These are phyloP conservation scores for Fusarium decemcellulare DNA, from an alignment of 2,329 filamentous ascomycete genomes.

Conservation along the genomic window DNA sequence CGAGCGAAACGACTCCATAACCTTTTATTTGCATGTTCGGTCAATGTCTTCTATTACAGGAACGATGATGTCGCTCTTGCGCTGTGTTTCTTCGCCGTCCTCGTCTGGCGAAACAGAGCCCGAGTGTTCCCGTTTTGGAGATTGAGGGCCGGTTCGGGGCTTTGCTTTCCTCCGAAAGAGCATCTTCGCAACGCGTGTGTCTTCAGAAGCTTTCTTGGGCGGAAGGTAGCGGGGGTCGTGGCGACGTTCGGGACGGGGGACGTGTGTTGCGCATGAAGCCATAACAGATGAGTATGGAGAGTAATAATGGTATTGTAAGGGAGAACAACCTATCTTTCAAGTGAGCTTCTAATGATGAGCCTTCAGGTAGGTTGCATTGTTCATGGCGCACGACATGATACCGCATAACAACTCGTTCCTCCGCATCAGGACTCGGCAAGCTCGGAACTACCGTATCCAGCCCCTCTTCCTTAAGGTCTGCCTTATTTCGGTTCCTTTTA, in stretches of 20 bases:
- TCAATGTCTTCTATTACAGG: neutral
- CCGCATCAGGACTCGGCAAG: no score
- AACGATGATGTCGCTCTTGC: no score
- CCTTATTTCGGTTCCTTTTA: no score
- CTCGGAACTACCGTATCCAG: no score
- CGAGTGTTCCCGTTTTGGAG: conserved; percentile 14
- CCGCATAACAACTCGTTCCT: no score
- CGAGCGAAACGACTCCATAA: conserved; percentile 1
- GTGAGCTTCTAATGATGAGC: no score
- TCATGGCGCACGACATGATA: no score
- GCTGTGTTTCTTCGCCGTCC: neutral
- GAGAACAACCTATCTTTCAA: no score
- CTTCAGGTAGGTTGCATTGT: no score
- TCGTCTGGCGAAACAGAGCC: neutral
- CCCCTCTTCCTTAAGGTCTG: no score
- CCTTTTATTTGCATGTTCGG: conserved; percentile 11
- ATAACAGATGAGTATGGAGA: no score
- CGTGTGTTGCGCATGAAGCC: conserved; percentile 9
- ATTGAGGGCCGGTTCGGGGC: neutral
- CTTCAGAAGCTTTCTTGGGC: conserved; percentile 3
- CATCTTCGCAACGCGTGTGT: conserved; percentile 1
- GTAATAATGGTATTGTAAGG: no score
- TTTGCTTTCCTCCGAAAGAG: neutral
- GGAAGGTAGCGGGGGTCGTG: conserved; percentile 13
- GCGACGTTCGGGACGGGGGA: conserved; percentile 2